A percentile compares a stretch with the other conserved stretches of the same genome.
These are phyloP conservation scores for Trichoderma asperellum DNA, from an alignment of 2,329 filamentous ascomycete species.

Conservation along the genomic window DNA sequence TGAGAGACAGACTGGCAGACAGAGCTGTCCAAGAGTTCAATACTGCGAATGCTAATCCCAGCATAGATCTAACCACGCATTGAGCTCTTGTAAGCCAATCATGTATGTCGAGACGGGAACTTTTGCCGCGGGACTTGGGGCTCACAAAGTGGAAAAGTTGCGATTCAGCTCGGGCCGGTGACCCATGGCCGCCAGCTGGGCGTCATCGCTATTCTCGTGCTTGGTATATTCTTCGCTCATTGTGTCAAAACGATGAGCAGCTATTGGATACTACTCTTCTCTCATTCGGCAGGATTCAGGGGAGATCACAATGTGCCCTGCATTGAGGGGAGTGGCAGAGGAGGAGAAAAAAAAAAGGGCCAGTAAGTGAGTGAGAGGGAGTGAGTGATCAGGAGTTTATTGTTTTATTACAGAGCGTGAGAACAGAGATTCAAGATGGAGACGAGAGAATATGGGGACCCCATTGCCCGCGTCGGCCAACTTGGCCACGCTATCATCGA, in stretches of 20 bases:
- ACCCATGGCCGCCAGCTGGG: conserved; percentile 36
- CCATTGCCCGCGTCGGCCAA: conserved; percentile 11
- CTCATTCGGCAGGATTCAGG: background rate
- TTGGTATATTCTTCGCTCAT: conserved; percentile 31
- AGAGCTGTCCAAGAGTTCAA: conserved; percentile 54
- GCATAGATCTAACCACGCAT: conserved; percentile 40
- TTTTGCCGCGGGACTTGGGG: background rate
- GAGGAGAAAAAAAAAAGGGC: background rate
- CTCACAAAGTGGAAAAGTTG: conserved; percentile 36
- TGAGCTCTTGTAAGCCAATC: background rate
- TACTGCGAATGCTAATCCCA: conserved; percentile 52
- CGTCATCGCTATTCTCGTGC: conserved; percentile 33
- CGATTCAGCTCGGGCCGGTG: conserved; percentile 36
- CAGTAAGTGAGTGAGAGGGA: background rate
- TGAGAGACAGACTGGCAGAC: conserved; percentile 49
- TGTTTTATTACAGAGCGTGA: conserved; percentile 1
- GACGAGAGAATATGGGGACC: background rate
- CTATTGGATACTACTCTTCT: background rate
- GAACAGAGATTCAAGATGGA: background rate
- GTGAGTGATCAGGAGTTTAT: background rate
- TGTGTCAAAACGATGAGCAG: background rate
- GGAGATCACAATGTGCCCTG: conserved; percentile 3
- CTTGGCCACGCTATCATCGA: background rate
- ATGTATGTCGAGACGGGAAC: background rate
- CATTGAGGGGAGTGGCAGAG: background rate